Evolutionary conservation across 345 rosid species (phyloP), one percentile per base, ranked within the genome.

Genomic region (Raphanus raphanistrum): DNA sequence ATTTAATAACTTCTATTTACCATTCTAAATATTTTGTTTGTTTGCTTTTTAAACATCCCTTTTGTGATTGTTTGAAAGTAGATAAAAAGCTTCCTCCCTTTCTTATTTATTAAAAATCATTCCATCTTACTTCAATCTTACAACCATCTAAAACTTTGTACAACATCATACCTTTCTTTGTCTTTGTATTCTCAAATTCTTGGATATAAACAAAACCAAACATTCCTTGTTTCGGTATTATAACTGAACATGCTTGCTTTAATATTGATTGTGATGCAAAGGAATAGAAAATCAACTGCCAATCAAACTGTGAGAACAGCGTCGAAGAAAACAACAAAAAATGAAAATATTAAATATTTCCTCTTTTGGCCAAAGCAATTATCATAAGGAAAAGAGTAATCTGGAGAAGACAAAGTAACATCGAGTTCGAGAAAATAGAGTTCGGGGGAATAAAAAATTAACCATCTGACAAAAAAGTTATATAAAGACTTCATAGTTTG

Each of bases 181-280:
- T 71, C 81, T 72, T 62, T 58, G 72, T 78, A 63, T 71, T 71
- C 71, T 36, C 10, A 57, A 78, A 61, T 21, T 71, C 54, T 57
- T 71, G 72, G 72, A 71, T 72, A 72, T 59, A 78, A 78, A 77
- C 81, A 78, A 78, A 78, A 78, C 54, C 0, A 78, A 78, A 78
- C 81, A 78, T 71, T 77, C 62, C 59, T 65, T 77, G 63, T 77
- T 29, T 77, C 13, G 68, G 72, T n/a, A 43, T 66, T 31, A 65
- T 57, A 71, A 71, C 71, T 71, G 71, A 55, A 77, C 28, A 41
- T 38, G 72, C 72, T 54, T 64, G 45, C 73, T 67, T 69, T 66
- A 65, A 78, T 78, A 66, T 67, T 60, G 82, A 73, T 59, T 59
- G 82, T 52, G 77, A 67, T 79, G 68, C 73, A 67, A 72, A 65